phyloP scores from a whole-genome alignment of 495 filamentous ascomycete species.

The Hypoxylon rickii region DNA sequence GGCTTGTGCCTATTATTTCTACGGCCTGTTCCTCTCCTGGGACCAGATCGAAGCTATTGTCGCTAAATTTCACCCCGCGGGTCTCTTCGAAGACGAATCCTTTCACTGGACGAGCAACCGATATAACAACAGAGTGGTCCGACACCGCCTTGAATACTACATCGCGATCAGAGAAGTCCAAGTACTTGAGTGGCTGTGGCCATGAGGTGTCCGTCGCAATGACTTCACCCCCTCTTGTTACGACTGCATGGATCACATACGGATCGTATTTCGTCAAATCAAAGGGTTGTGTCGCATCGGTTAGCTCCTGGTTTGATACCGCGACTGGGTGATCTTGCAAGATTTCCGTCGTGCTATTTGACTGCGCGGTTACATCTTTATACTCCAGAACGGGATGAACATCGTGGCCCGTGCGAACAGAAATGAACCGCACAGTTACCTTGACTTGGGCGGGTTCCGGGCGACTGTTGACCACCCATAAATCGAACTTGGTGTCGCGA shows the following conservation, averaged over 20 bases:
- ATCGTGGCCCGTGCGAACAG: slow-evolving; percentile 66
- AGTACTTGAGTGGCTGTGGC: slow-evolving; percentile 84
- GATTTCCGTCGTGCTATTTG: slow-evolving; percentile 72
- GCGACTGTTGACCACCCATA: slow-evolving; percentile 71
- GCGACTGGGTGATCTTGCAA: slow-evolving; percentile 39
- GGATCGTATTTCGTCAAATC: slow-evolving; percentile 44
- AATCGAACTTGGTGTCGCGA: slow-evolving; percentile 59
- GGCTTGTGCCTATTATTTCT: slow-evolving; percentile 14
- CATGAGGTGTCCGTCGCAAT: slow-evolving; percentile 70
- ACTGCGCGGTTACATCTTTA: slow-evolving; percentile 52
- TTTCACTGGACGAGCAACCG: slow-evolving; percentile 49
- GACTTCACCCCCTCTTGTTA: slow-evolving; percentile 50
- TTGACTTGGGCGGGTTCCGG: slow-evolving; percentile 49
- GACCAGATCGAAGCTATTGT: slow-evolving; percentile 55
- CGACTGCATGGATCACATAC: slow-evolving; percentile 54
- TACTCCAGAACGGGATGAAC: slow-evolving; percentile 48
- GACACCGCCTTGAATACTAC: slow-evolving; percentile 31
- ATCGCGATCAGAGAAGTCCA: slow-evolving; percentile 58
- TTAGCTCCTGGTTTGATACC: background rate
- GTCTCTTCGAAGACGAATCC: slow-evolving; percentile 54
- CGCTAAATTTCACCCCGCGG: slow-evolving; percentile 44
- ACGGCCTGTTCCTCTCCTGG: slow-evolving; percentile 47
- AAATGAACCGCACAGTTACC: slow-evolving; percentile 65
- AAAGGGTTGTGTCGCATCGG: slow-evolving; percentile 36
- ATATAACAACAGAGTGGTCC: slow-evolving; percentile 32